A percentile compares a stretch with the other conserved stretches of the same genome.
Conservation (phyloP, 2,329 filamentous ascomycete genomes). For the Elsinoe batatas region DNA sequence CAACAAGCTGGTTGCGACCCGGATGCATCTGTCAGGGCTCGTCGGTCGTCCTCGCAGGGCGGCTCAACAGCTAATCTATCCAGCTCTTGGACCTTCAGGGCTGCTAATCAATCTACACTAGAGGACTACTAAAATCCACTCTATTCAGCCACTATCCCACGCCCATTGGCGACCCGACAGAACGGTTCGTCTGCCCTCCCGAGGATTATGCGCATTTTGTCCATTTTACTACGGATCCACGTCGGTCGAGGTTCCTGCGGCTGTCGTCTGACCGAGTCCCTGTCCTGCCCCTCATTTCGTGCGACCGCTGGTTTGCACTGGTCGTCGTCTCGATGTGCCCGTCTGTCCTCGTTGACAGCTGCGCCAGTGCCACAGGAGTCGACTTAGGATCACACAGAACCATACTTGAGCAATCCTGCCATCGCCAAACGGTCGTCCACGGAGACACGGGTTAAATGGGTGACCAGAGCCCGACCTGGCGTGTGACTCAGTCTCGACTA, state of each 20-base stretch:
- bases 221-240: background rate
- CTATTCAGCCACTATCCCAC: slow-evolving; percentile 11
- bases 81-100: background rate
- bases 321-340: too few relatives aligned
- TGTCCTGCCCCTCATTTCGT: background rate
- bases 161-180: slow-evolving; percentile 11
- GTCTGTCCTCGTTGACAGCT: too few relatives aligned
- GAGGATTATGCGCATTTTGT: slow-evolving; percentile 10
- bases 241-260: background rate
- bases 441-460: background rate
- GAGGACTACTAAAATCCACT: background rate
- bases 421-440: background rate
- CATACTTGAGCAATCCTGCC: background rate
- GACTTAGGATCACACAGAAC: background rate
- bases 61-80: slow-evolving; percentile 1
- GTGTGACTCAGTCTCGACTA: slow-evolving; percentile 11
- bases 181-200: background rate
- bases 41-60: background rate
- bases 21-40: background rate
- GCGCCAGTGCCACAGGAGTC: too few relatives aligned
- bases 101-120: background rate
- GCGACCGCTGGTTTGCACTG: too few relatives aligned
- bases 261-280: background rate
- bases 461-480: background rate
- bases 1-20: background rate